Conservation (phyloP, 2,329 filamentous ascomycete species). For the Verticillium tricorpus region DNA sequence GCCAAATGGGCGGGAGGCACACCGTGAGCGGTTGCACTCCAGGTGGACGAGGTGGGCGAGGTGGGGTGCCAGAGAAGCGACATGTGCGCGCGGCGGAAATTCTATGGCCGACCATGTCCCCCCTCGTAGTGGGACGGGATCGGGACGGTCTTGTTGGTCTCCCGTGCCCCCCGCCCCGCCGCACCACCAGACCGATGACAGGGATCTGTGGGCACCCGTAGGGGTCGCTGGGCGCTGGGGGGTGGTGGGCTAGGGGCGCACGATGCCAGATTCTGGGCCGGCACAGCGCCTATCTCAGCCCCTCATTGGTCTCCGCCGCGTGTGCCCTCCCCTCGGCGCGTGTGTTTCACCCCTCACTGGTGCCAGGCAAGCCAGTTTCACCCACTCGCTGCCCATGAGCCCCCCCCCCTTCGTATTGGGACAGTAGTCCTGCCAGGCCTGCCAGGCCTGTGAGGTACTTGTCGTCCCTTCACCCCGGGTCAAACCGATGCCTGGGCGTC, state of each 20-base stretch:
- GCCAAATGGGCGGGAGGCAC: not conserved
- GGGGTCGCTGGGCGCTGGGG: too few species aligned
- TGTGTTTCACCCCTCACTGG: conserved; percentile 21
- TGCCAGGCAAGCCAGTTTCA: conserved; percentile 20
- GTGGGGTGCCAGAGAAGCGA: not conserved
- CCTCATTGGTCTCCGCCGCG: conserved; percentile 19
- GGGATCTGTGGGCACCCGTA: not conserved
- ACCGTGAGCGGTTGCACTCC: not conserved
- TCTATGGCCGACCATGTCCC: not conserved
- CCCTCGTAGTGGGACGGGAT: not conserved
- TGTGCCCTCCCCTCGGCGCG: conserved; percentile 14
- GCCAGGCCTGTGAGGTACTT: too few species aligned
- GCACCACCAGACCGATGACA: not conserved
- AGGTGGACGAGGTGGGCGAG: not conserved
- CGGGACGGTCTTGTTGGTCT: not conserved
- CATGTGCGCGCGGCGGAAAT: not conserved
- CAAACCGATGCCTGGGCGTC: not conserved
- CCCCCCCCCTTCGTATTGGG: too few species aligned
- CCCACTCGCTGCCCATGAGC: conserved; percentile 8
- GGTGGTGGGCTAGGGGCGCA: too few species aligned
- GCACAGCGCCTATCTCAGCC: conserved; percentile 21
- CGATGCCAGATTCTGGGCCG: not conserved
- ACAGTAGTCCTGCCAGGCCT: too few species aligned
- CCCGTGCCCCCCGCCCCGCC: not conserved
- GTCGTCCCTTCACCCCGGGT: not conserved